Evolutionary conservation across 305 asterid species (phyloP).

Genomic region (Fraxinus angustifolia): DNA sequence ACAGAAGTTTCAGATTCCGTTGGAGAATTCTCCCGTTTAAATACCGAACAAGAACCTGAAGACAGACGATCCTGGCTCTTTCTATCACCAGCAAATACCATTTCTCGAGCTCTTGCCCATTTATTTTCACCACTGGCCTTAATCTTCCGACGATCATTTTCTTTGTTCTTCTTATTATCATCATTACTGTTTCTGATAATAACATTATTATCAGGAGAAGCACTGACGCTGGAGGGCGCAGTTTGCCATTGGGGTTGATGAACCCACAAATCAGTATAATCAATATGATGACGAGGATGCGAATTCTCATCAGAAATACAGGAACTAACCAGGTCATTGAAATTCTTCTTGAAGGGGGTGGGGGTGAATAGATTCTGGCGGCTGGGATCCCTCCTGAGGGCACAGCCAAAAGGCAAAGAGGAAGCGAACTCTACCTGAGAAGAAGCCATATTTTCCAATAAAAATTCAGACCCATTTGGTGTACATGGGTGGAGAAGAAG

Average conservation of each 20-base stretch:
- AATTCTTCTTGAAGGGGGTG: constrained; percentile 33
- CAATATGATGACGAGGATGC: constrained; percentile 25
- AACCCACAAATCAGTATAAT: constrained; percentile 55
- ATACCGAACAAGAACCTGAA: neutral
- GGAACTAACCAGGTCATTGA: constrained; percentile 29
- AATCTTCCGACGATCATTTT: neutral
- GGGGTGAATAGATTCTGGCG: constrained; percentile 22
- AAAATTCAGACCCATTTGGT: neutral
- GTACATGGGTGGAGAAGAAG: constrained; percentile 12
- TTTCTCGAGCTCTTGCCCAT: constrained; percentile 55
- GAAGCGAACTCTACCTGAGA: constrained; percentile 48
- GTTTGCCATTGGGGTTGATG: constrained; percentile 48
- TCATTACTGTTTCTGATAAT: neutral
- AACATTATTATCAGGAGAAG: neutral
- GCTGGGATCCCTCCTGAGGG: constrained; percentile 24
- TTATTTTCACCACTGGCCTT: constrained; percentile 20
- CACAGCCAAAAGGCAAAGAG: constrained; percentile 40
- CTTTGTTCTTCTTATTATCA: neutral
- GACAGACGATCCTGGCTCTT: neutral
- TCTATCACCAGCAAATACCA: constrained; percentile 28
- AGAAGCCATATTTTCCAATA: constrained; percentile 39
- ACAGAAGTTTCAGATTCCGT: constrained; percentile 15
- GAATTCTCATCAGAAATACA: constrained; percentile 28
- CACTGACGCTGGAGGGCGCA: neutral
- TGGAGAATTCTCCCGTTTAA: constrained; percentile 3